Evolutionary conservation across 2,329 filamentous ascomycete species (phyloP), one percentile per base, ranked within the genome.

Genomic region (Fusarium aywerte): DNA sequence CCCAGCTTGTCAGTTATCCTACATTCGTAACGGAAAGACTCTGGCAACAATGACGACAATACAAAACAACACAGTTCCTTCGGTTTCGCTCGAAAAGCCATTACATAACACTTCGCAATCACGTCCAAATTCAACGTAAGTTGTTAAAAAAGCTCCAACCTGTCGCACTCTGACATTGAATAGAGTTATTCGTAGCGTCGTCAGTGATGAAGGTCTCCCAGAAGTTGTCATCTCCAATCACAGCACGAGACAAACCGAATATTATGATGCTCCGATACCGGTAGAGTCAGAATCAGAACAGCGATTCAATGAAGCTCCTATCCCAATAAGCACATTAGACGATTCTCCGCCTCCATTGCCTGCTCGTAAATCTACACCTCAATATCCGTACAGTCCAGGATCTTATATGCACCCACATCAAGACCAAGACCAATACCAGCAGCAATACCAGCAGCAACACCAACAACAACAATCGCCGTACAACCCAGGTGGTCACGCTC

Each of bases 121-220:
- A 18, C 55, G 55, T 7, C 50, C 57, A 5, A 48, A 45, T 20
- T 42, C 59, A 2, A 20, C 31, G 60, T 47, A 35, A 23, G 51
- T 38, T 12, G 27, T 5, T 4, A 7, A 6, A 7, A 15, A 12
- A 27, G 27, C 27, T 6, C n/a, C 5, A 3, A 7, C n/a, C 5
- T 7, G 15, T 1, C 1, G 4, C 3, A 5, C 13, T 9, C 50
- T 68, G 12, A 68, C 11, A 33, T 4, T 9, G 1, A 15, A 8
- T 2, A 71, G 68, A 35, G 50, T 66, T 8, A 39, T 55, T 38
- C 50, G 50, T 11, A 64, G 43, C 3, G 44, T 67, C 3, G 21
- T 71, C 13, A 35, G 44, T 9, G 69, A 71, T 42, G 69, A 64
- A 7, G 63, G 59, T 21, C 64, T 71, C 1, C 69, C 69, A 21